Conservation (phyloP, 805 yeast species). For the Barnettozyma pratensis region DNA sequence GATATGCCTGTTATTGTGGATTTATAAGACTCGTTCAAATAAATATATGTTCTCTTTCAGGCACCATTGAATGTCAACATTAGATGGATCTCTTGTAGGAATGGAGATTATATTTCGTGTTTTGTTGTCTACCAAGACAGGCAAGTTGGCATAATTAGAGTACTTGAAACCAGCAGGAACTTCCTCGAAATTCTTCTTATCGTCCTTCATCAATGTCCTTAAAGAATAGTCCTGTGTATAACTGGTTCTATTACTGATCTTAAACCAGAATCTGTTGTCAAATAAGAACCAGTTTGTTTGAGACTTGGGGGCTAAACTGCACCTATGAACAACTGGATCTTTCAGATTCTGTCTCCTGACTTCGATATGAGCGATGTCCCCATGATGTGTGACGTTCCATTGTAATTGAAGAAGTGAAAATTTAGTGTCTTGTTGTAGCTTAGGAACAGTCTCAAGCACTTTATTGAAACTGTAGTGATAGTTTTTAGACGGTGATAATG, state of each 20-base stretch:
- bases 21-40: neutral
- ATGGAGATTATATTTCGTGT: slow-evolving; percentile 11
- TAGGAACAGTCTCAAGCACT: slow-evolving; percentile 10
- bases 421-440: slow-evolving; percentile 1
- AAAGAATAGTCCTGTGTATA: slow-evolving; percentile 8
- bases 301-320: slow-evolving; percentile 11
- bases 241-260: slow-evolving; percentile 10
- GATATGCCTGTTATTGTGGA: slow-evolving; percentile 23
- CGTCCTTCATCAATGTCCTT: slow-evolving; percentile 13
- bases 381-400: slow-evolving; percentile 14
- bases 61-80: slow-evolving; percentile 7
- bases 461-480: slow-evolving; percentile 22
- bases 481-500: slow-evolving; percentile 24
- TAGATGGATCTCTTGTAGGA: slow-evolving; percentile 8
- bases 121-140: slow-evolving; percentile 15
- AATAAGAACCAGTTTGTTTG: slow-evolving; percentile 32
- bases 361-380: neutral
- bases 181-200: slow-evolving; percentile 3
- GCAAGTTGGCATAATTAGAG: slow-evolving; percentile 12
- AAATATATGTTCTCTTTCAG: slow-evolving; percentile 21
- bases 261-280: slow-evolving; percentile 38
- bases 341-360: slow-evolving; percentile 18
- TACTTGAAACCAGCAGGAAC: slow-evolving; percentile 15
- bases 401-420: slow-evolving; percentile 22
- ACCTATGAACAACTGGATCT: slow-evolving; percentile 10